A percentile compares a stretch with the other conserved stretches of the same genome.
phyloP scores from a whole-genome alignment of 192 early-diverging fungal species.

The Entomortierella lignicola region DNA sequence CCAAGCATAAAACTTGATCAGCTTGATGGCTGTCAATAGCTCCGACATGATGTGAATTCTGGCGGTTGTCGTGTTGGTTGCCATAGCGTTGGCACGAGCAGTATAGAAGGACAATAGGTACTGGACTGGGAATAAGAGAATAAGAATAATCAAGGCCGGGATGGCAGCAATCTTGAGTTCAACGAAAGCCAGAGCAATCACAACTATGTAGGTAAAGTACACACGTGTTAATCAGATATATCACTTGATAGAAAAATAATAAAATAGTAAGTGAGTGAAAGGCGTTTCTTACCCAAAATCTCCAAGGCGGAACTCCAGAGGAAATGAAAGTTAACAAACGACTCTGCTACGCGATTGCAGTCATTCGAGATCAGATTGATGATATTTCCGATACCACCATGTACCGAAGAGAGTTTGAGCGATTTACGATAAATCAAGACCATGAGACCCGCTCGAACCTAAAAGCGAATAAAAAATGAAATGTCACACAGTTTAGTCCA shows the following conservation, averaged over 20 bases:
- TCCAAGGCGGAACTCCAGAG: constrained; percentile 68
- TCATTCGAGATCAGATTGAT: constrained; percentile 80
- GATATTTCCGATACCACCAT: constrained; percentile 74
- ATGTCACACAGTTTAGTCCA: too few species aligned
- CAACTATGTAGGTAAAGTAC: constrained; percentile 55
- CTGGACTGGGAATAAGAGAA: constrained; percentile 70
- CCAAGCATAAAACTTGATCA: constrained; percentile 85
- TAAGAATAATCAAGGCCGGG: constrained; percentile 54
- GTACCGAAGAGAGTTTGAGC: constrained; percentile 67
- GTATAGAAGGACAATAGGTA: constrained; percentile 64
- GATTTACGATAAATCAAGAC: constrained; percentile 81
- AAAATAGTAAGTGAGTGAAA: neutral
- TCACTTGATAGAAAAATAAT: neutral
- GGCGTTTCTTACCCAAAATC: constrained; percentile 52
- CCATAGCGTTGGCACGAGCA: constrained; percentile 58
- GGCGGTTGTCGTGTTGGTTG: constrained; percentile 68
- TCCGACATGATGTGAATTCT: constrained; percentile 81
- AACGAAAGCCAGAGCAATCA: constrained; percentile 65
- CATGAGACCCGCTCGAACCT: constrained; percentile 80
- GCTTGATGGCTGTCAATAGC: constrained; percentile 77
- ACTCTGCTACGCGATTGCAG: constrained; percentile 77
- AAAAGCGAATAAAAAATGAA: neutral
- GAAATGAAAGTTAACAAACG: constrained; percentile 76
- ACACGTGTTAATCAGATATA: neutral
- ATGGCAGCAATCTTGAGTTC: constrained; percentile 65